Evolutionary conservation across 2,329 filamentous ascomycete genomes (phyloP).

Genomic region (Ascochyta viciae-villosae): DNA sequence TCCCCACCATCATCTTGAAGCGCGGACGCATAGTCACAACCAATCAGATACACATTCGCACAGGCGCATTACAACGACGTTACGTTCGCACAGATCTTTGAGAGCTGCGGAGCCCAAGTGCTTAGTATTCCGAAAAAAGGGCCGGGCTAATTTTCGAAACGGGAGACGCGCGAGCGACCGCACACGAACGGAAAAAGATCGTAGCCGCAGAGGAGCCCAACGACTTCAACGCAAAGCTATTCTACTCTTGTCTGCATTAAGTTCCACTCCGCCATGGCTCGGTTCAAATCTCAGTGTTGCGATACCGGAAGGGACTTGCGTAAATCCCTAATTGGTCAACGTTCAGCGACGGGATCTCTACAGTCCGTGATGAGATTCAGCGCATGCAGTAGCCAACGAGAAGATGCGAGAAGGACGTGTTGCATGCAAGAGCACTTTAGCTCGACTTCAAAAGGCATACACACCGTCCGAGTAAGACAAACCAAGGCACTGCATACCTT

Average conservation of each 20-base stretch:
- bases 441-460: neutral
- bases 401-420: neutral
- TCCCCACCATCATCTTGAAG: constrained; percentile 1
- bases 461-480: neutral
- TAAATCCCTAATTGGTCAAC: constrained; percentile 3
- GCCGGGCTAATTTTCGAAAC: constrained; percentile 10
- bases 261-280: neutral
- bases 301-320: constrained; percentile 11
- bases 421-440: neutral
- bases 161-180: constrained; percentile 9
- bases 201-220: constrained; percentile 8
- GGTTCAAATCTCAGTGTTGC: neutral
- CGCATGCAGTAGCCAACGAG: neutral
- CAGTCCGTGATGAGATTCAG: neutral
- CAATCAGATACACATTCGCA: neutral
- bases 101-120: constrained; percentile 12
- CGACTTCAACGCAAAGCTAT: constrained; percentile 2
- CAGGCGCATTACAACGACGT: neutral
- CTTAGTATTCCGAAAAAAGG: constrained; percentile 16
- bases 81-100: constrained; percentile 12
- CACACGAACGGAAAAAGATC: constrained; percentile 7
- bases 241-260: neutral
- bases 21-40: neutral
- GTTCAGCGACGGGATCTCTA: neutral
- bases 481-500: neutral